These are phyloP conservation scores for Paraconiothyrium brasiliense DNA, from an alignment of 2,329 filamentous ascomycete genomes.

Conservation along the genomic window DNA sequence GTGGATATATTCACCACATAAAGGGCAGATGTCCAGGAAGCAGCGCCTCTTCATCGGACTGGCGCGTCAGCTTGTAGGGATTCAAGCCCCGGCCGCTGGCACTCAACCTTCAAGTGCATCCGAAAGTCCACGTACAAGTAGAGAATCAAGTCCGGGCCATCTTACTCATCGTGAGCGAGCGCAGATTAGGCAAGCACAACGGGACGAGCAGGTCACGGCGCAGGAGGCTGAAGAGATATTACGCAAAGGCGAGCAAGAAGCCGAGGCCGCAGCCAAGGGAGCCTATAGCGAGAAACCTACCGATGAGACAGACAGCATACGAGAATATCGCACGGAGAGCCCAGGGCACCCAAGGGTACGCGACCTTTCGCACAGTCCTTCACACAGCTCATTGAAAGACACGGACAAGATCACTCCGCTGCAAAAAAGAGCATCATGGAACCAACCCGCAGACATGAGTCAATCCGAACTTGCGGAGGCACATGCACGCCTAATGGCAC, in stretches of 20 bases:
- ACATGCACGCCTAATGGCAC: slow-evolving; percentile 86
- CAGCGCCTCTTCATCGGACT: slow-evolving; percentile 88
- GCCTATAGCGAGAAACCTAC: slow-evolving; percentile 75
- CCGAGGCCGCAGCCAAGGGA: slow-evolving; percentile 74
- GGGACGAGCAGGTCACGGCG: slow-evolving; percentile 73
- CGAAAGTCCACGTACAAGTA: slow-evolving; percentile 53
- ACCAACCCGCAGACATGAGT: slow-evolving; percentile 69
- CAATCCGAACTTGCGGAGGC: slow-evolving; percentile 79
- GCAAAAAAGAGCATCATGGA: slow-evolving; percentile 60
- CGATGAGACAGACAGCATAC: slow-evolving; percentile 55
- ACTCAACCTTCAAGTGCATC: slow-evolving; percentile 50
- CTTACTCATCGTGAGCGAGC: slow-evolving; percentile 47
- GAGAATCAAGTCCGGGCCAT: slow-evolving; percentile 54
- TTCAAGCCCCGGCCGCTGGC: slow-evolving; percentile 71
- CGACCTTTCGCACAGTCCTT: slow-evolving; percentile 36
- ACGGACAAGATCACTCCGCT: slow-evolving; percentile 49
- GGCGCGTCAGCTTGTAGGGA: slow-evolving; percentile 85
- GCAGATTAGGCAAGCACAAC: slow-evolving; percentile 61
- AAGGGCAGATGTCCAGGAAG: slow-evolving; percentile 83
- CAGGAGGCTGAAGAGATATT: slow-evolving; percentile 81
- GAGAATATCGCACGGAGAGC: slow-evolving; percentile 49
- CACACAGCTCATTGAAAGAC: slow-evolving; percentile 36
- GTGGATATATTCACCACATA: slow-evolving; percentile 91
- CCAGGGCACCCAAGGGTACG: slow-evolving; percentile 25
- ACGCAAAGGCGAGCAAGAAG: slow-evolving; percentile 74